These are phyloP conservation scores for Eustoma russellianum DNA, from an alignment of 257 asterid species.

Conservation along the genomic window DNA sequence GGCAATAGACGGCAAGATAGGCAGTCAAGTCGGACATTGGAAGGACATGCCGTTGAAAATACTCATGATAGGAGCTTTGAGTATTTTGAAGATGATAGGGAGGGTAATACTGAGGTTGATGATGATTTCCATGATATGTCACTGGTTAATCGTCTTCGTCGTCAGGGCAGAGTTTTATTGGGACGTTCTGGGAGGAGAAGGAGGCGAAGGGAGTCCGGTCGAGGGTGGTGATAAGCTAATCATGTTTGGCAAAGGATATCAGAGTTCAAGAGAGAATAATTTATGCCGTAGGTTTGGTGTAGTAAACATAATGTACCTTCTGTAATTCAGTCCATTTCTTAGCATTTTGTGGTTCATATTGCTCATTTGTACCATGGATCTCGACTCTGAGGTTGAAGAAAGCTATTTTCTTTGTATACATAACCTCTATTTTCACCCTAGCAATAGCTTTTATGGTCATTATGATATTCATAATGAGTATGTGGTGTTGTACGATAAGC, in stretches of 20 bases:
- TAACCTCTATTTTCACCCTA: too few relatives aligned
- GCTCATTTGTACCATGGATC: too few relatives aligned
- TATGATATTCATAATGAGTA: too few relatives aligned
- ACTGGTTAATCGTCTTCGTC: conserved; percentile 40
- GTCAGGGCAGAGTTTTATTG: conserved; percentile 50
- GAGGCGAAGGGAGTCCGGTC: conserved; percentile 46
- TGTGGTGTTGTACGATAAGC: too few relatives aligned
- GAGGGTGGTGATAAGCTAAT: conserved; percentile 7
- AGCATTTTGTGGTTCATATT: neutral
- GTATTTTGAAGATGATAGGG: conserved; percentile 37
- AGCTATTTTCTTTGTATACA: too few relatives aligned
- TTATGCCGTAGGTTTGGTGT: neutral
- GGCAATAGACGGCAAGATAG: conserved; percentile 17
- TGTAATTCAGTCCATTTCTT: neutral
- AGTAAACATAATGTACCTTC: too few relatives aligned
- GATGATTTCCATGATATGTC: conserved; percentile 24
- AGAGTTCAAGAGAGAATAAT: too few relatives aligned
- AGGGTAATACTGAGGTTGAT: conserved; percentile 19
- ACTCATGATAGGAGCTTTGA: conserved; percentile 12
- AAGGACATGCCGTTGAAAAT: conserved; percentile 21
- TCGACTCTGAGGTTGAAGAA: too few relatives aligned
- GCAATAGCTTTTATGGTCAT: too few relatives aligned
- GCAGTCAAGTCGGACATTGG: conserved; percentile 15
- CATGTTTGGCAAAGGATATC: too few relatives aligned
- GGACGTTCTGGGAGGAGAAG: conserved; percentile 70